These are phyloP conservation scores for Posidonia australis DNA, from an alignment of 106 monocot genomes.

Conservation along the genomic window DNA sequence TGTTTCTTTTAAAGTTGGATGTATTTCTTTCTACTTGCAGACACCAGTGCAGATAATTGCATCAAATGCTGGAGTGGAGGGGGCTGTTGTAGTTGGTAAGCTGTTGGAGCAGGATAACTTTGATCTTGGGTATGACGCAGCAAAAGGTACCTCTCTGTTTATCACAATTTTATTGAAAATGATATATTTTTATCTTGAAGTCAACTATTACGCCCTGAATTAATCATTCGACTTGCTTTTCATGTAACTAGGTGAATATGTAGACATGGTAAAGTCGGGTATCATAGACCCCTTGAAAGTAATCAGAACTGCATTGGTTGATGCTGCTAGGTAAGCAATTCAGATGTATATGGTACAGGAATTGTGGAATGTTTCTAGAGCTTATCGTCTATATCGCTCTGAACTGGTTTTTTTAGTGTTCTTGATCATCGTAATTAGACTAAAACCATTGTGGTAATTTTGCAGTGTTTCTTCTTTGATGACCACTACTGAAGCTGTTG, in stretches of 20 bases:
- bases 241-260: conserved; percentile 47
- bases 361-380: neutral
- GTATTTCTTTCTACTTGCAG: conserved; percentile 18
- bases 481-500: conserved; percentile 70
- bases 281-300: conserved; percentile 84
- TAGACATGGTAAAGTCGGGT: conserved; percentile 66
- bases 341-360: neutral
- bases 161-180: neutral
- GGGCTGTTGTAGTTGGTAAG: conserved; percentile 62
- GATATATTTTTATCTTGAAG: neutral
- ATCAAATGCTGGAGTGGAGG: conserved; percentile 61
- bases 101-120: conserved; percentile 61
- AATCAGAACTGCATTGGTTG: conserved; percentile 72
- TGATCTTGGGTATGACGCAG: conserved; percentile 74
- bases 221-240: conserved; percentile 1
- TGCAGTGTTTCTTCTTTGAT: conserved; percentile 70
- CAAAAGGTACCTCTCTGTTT: conserved; percentile 33
- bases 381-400: neutral
- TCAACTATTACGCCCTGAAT: neutral
- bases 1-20: neutral
- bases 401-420: neutral
- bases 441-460: neutral
- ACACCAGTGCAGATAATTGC: conserved; percentile 57
- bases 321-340: conserved; percentile 59
- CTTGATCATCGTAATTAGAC: neutral